Conservation (phyloP, 176 grass and related monocot genomes). For the Oryza meridionalis region DNA sequence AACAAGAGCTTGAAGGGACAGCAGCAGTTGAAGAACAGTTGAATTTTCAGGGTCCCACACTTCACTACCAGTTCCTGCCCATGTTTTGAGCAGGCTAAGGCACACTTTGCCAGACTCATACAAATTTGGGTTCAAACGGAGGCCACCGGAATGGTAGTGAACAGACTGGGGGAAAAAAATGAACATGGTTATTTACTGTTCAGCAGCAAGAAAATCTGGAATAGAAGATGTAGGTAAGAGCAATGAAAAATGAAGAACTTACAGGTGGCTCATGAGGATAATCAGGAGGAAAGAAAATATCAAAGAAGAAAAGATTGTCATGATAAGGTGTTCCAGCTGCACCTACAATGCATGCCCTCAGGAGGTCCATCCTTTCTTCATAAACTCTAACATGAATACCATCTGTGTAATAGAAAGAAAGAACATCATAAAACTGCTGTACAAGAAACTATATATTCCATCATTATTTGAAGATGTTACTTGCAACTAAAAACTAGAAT, state of each 20-base stretch:
- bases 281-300: constrained; percentile 87
- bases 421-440: constrained; percentile 20
- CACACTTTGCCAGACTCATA: constrained; percentile 98
- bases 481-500: constrained; percentile 6
- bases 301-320: constrained; percentile 94
- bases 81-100: constrained; percentile 96
- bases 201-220: constrained; percentile 2
- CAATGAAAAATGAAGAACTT: constrained; percentile 47
- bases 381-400: constrained; percentile 90
- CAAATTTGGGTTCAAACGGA: constrained; percentile 89
- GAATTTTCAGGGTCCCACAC: constrained; percentile 84
- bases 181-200: background rate
- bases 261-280: constrained; percentile 96
- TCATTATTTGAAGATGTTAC: constrained; percentile 30
- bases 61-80: constrained; percentile 83
- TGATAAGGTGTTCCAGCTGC: constrained; percentile 93
- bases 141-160: constrained; percentile 89
- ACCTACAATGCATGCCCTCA: constrained; percentile 90
- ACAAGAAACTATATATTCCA: constrained; percentile 30
- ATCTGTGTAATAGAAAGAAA: constrained; percentile 55
- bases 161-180: constrained; percentile 59
- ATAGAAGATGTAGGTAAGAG: constrained; percentile 15
- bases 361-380: constrained; percentile 96
- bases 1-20: constrained; percentile 97
- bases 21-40: constrained; percentile 83